Evolutionary conservation across 345 rosid species (phyloP).

Genomic region (Sonneratia caseolaris): DNA sequence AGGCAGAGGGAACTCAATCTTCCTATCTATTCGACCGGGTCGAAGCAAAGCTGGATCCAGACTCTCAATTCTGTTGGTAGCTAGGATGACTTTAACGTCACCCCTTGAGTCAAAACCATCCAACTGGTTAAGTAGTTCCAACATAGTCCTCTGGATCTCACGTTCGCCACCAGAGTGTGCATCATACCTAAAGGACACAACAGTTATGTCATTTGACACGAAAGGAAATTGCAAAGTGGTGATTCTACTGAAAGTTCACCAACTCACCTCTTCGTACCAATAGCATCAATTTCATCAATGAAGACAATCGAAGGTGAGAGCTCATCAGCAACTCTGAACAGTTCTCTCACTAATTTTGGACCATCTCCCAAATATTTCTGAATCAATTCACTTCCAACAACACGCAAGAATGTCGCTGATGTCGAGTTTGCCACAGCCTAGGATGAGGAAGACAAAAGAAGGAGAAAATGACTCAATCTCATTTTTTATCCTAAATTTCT

Average conservation of each 20-base stretch:
- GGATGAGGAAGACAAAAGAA: constrained; percentile 8
- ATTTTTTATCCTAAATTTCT: not conserved
- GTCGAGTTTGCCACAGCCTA: constrained; percentile 99
- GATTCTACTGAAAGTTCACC: not conserved
- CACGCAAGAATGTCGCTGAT: constrained; percentile 92
- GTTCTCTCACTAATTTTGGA: constrained; percentile 92
- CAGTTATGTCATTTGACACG: not conserved
- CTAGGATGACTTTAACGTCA: constrained; percentile 94
- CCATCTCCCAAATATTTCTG: constrained; percentile 97
- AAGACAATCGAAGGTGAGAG: constrained; percentile 92
- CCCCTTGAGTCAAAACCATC: constrained; percentile 98
- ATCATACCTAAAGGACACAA: constrained; percentile 46
- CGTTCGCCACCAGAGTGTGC: constrained; percentile 98
- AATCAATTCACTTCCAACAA: constrained; percentile 94
- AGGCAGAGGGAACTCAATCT: constrained; percentile 97
- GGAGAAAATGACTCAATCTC: not conserved
- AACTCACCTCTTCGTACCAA: constrained; percentile 88
- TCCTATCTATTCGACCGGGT: constrained; percentile 91
- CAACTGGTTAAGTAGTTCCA: constrained; percentile 85
- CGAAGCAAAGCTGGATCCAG: constrained; percentile 98
- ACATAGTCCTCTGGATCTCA: constrained; percentile 98
- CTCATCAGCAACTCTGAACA: constrained; percentile 92
- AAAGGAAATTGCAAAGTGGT: not conserved
- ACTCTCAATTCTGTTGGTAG: constrained; percentile 88
- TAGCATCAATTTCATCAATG: constrained; percentile 95